Conservation (phyloP, 768 basidiomycete genomes). For the Mycena vitilis region DNA sequence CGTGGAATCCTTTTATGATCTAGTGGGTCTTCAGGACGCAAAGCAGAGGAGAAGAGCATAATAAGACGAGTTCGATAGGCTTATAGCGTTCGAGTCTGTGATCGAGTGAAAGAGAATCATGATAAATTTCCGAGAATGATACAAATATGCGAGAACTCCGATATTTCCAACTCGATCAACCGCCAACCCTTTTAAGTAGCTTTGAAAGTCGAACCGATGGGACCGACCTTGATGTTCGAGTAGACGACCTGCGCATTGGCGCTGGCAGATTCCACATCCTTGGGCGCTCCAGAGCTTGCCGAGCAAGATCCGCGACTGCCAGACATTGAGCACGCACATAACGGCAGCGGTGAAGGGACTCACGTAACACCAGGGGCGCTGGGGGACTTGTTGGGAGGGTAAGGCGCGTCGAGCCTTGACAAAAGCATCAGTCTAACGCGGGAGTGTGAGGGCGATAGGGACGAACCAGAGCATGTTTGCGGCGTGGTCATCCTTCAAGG, state of each 20-base stretch:
- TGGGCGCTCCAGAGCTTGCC: not conserved
- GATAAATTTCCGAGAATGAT: no score
- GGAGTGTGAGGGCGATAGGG: no score
- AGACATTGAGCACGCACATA: not conserved
- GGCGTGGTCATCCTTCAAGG: slow-evolving; percentile 3
- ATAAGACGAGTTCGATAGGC: no score
- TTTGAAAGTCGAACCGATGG: slow-evolving; percentile 1
- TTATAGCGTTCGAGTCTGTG: no score
- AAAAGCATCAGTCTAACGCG: no score
- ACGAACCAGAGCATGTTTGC: slow-evolving; percentile 2
- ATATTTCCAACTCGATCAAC: slow-evolving; percentile 1
- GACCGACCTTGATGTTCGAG: not conserved
- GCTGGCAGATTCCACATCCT: not conserved
- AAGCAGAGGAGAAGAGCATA: no score
- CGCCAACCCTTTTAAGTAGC: slow-evolving; percentile 3
- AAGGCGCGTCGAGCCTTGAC: not conserved
- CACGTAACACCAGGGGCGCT: not conserved
- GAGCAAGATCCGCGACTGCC: not conserved
- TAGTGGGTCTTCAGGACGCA: no score
- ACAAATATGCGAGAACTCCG: no score
- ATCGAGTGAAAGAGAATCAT: no score
- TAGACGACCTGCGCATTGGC: not conserved
- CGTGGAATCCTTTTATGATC: no score
- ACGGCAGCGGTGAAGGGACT: not conserved
- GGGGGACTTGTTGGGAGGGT: not conserved